These are phyloP conservation scores for Datisca glomerata DNA, from an alignment of 306 rosid genomes.

Conservation along the genomic window DNA sequence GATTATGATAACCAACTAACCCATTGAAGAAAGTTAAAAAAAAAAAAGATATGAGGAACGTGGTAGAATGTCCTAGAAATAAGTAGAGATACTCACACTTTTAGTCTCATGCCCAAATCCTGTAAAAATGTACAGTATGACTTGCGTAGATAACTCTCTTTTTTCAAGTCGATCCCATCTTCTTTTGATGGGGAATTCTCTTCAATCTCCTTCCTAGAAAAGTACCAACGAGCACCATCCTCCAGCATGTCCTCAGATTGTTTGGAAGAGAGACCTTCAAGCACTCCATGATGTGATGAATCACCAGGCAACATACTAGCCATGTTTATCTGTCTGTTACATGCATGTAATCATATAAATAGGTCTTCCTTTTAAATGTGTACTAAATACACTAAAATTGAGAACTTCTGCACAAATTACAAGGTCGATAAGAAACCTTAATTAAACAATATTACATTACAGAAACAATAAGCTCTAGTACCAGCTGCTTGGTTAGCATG, in stretches of 20 bases:
- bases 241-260: slow-evolving; percentile 26
- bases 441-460: no score
- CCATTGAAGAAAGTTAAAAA: no score
- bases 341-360: no score
- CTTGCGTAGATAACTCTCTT: slow-evolving; percentile 81
- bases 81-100: slow-evolving; percentile 73
- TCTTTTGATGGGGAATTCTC: slow-evolving; percentile 79
- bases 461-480: no score
- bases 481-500: no score
- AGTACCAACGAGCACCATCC: slow-evolving; percentile 62
- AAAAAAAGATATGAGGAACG: no score
- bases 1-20: no score
- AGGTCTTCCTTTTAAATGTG: no score
- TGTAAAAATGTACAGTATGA: slow-evolving; percentile 91
- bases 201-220: slow-evolving; percentile 70
- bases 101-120: slow-evolving; percentile 91
- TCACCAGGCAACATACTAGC: slow-evolving; percentile 26
- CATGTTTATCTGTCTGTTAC: slow-evolving; percentile 27
- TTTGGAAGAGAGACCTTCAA: slow-evolving; percentile 22
- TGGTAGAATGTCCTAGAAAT: no score
- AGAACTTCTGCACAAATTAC: no score
- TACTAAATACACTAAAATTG: no score
- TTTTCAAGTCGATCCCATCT: slow-evolving; percentile 85
- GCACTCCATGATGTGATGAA: slow-evolving; percentile 24
- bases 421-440: no score